A percentile compares a stretch with the other conserved stretches of the same genome.
phyloP scores from a whole-genome alignment of 2,329 filamentous ascomycete species.

The Fusarium compactum region DNA sequence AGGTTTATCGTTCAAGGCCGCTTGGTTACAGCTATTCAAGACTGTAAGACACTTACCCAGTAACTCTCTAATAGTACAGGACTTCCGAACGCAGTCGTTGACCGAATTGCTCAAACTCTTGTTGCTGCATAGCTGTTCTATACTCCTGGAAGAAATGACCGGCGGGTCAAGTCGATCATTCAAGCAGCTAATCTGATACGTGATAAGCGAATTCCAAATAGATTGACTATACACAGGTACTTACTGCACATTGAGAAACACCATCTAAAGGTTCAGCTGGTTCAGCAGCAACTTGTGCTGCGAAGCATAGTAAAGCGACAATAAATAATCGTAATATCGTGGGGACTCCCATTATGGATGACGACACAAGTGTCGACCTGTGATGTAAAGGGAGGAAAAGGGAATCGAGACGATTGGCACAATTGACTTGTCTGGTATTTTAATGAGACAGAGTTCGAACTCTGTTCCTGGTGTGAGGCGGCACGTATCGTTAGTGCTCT shows the following conservation, averaged over 20 bases:
- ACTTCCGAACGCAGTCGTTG: rapidly evolving
- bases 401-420: neutral
- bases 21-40: too few relatives aligned
- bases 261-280: neutral
- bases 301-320: neutral
- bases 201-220: too few relatives aligned
- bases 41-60: neutral
- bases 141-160: rapidly evolving
- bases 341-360: neutral
- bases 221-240: rapidly evolving
- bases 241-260: neutral
- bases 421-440: neutral
- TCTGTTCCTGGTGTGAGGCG: neutral
- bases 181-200: neutral
- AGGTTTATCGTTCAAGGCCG: too few relatives aligned
- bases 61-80: neutral
- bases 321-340: neutral
- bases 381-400: neutral
- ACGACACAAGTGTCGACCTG: neutral
- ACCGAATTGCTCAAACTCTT: rapidly evolving
- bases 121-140: rapidly evolving
- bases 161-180: neutral
- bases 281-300: neutral
- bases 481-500: neutral
- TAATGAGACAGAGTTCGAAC: neutral